A percentile compares a stretch with the other conserved stretches of the same genome.
Conservation (phyloP, 352 stramenopile species). For the Globisporangium barbulae region DNA sequence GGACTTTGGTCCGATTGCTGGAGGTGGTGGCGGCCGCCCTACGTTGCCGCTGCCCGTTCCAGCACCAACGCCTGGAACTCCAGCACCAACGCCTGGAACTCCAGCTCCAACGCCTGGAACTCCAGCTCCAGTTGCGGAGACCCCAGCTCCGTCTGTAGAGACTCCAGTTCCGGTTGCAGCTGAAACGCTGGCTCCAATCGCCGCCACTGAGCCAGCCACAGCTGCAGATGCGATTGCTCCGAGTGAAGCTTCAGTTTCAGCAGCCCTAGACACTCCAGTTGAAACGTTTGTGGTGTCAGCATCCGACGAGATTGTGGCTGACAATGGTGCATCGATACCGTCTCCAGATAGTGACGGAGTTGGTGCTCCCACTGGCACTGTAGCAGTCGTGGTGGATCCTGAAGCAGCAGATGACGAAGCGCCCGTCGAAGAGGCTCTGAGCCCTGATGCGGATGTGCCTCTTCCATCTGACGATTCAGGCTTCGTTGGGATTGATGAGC, state of each 20-base stretch:
- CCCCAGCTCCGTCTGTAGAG: not conserved
- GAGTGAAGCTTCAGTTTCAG: not conserved
- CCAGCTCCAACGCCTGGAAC: not conserved
- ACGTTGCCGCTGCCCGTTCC: not conserved
- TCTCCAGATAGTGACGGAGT: not conserved
- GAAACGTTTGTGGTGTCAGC: not conserved
- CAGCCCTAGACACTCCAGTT: not conserved
- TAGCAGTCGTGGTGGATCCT: not conserved
- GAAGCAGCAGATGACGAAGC: not conserved
- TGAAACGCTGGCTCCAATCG: not conserved
- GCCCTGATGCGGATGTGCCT: not conserved
- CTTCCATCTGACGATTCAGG: not conserved
- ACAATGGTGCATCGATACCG: not conserved
- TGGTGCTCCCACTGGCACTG: not conserved
- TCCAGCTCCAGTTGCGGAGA: not conserved
- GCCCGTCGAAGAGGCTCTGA: not conserved
- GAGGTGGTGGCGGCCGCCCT: not conserved
- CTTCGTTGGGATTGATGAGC: not conserved
- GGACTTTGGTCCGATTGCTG: constrained; percentile 1
- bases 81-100: not conserved
- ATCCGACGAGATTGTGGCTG: not conserved
- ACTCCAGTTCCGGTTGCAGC: not conserved
- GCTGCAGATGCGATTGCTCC: not conserved
- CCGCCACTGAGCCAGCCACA: not conserved
- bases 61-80: not conserved